Conservation (phyloP, 176 grass and related monocot species). For the Secale cereale region DNA sequence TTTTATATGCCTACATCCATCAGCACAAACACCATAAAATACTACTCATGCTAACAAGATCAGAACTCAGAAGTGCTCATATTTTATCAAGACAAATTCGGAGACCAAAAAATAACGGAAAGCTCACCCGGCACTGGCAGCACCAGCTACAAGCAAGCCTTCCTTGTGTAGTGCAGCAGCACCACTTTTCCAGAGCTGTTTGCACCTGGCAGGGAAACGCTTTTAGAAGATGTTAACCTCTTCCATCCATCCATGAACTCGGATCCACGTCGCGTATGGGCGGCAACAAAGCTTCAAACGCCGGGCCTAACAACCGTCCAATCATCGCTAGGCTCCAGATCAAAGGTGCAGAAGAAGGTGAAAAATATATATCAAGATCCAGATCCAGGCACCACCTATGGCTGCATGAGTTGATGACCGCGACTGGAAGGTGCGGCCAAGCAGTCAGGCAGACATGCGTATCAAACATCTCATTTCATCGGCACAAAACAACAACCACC, state of each 20-base stretch:
- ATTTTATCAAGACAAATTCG: background rate
- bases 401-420: background rate
- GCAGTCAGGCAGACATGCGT: slow-evolving; percentile 7
- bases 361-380: background rate
- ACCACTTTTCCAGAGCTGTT: slow-evolving; percentile 25
- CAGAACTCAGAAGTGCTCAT: background rate
- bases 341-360: background rate
- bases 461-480: background rate
- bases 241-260: background rate
- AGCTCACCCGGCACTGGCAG: background rate
- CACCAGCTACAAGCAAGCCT: background rate
- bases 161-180: background rate
- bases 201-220: background rate
- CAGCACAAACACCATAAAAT: background rate
- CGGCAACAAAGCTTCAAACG: background rate
- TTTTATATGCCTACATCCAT: slow-evolving; percentile 18
- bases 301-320: background rate
- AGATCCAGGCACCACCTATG: background rate
- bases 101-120: background rate
- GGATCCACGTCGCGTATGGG: slow-evolving; percentile 5
- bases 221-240: slow-evolving; percentile 1
- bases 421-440: slow-evolving; percentile 16
- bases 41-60: background rate
- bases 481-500: background rate
- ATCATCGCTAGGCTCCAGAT: slow-evolving; percentile 8